Conservation (phyloP, 2,329 filamentous ascomycete genomes). For the Diaporthe vexans region DNA sequence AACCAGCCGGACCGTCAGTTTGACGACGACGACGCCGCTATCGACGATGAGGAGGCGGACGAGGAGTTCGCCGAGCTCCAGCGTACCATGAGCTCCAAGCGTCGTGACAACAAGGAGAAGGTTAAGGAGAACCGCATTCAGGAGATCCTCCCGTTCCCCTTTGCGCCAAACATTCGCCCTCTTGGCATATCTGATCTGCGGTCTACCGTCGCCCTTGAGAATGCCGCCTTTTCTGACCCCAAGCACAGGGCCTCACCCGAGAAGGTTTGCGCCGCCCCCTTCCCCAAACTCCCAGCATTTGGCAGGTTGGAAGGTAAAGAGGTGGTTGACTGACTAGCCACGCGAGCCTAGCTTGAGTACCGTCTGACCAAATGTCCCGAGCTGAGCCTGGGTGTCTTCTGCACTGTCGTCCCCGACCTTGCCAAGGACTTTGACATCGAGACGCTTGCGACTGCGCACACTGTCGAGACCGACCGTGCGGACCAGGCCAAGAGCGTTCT, state of each 20-base stretch:
- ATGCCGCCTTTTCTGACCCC: constrained; percentile 65
- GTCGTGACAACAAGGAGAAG: constrained; percentile 52
- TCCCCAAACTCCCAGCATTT: neutral
- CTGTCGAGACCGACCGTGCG: constrained; percentile 71
- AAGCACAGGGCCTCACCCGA: constrained; percentile 65
- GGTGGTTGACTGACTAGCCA: constrained; percentile 32
- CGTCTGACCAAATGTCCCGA: constrained; percentile 82
- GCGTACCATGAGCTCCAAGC: constrained; percentile 56
- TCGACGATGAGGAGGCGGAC: constrained; percentile 49
- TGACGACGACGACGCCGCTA: constrained; percentile 46
- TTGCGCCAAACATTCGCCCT: constrained; percentile 81
- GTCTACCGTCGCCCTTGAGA: constrained; percentile 69
- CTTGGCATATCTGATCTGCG: constrained; percentile 77
- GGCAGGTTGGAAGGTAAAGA: neutral
- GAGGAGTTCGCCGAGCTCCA: constrained; percentile 52
- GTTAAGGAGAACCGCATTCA: constrained; percentile 54
- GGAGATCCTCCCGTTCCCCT: constrained; percentile 67
- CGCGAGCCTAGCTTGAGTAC: constrained; percentile 75
- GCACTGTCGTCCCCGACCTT: constrained; percentile 67
- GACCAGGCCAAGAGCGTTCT: constrained; percentile 72
- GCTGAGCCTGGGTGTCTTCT: constrained; percentile 85
- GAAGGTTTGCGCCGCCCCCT: constrained; percentile 59
- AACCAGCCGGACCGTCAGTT: constrained; percentile 23
- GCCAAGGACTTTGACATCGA: constrained; percentile 62
- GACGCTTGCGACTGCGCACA: constrained; percentile 67